phyloP scores from a whole-genome alignment of 441 rosid species.

The Viola pubescens region DNA sequence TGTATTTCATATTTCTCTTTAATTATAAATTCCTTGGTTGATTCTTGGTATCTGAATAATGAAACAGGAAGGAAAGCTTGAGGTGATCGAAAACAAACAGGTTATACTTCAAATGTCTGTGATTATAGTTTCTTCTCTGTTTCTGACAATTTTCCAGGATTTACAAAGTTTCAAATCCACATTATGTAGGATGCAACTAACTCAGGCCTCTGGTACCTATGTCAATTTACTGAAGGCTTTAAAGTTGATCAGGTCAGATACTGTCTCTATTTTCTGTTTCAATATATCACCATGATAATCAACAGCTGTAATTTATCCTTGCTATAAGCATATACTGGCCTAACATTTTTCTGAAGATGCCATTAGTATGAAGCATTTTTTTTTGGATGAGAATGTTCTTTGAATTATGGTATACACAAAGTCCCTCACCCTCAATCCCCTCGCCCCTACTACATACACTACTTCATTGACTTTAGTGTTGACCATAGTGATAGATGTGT shows the following conservation, averaged over 20 bases:
- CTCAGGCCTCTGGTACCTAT: constrained; percentile 71
- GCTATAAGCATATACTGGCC: too few relatives aligned
- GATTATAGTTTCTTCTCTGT: constrained; percentile 3
- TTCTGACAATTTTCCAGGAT: constrained; percentile 1
- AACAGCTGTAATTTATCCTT: not conserved
- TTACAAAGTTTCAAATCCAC: constrained; percentile 5
- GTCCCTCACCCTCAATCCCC: not conserved
- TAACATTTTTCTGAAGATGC: too few relatives aligned
- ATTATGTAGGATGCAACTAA: constrained; percentile 56
- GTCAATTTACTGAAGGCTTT: constrained; percentile 54
- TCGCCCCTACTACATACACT: not conserved
- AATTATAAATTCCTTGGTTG: constrained; percentile 6
- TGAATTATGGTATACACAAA: too few relatives aligned
- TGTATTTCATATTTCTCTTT: not conserved
- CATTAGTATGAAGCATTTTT: too few relatives aligned
- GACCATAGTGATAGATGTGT: not conserved
- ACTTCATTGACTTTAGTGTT: not conserved
- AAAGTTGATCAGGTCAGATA: constrained; percentile 46
- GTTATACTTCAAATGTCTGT: constrained; percentile 24
- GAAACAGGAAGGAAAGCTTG: constrained; percentile 78
- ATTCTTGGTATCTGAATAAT: constrained; percentile 19
- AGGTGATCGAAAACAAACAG: constrained; percentile 69
- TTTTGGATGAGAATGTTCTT: too few relatives aligned
- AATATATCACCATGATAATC: not conserved
- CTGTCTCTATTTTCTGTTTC: constrained; percentile 2